Evolutionary conservation across 805 yeast genomes (phyloP).

Genomic region (Vanderwaltozyma verrucispora): DNA sequence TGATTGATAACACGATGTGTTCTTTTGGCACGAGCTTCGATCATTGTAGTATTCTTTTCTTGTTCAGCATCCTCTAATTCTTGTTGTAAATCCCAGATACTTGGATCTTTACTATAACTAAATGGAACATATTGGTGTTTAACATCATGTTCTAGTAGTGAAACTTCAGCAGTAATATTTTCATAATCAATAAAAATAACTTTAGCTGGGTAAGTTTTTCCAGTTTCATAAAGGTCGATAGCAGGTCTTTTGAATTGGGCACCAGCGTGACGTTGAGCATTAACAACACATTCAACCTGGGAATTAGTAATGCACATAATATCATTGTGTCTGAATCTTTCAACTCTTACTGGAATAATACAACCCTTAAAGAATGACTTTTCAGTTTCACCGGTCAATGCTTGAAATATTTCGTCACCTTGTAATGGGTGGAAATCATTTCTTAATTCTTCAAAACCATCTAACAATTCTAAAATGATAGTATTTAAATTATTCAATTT

Average conservation of each 20-base stretch:
- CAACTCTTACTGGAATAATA: slow-evolving; percentile 69
- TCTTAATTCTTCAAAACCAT: slow-evolving; percentile 81
- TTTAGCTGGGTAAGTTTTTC: slow-evolving; percentile 83
- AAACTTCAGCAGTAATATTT: slow-evolving; percentile 63
- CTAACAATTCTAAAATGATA: slow-evolving; percentile 57
- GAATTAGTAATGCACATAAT: slow-evolving; percentile 41
- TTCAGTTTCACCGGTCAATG: slow-evolving; percentile 79
- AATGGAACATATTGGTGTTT: slow-evolving; percentile 36
- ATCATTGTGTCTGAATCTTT: slow-evolving; percentile 33
- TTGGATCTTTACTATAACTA: slow-evolving; percentile 38
- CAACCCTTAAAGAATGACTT: slow-evolving; percentile 58
- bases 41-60: slow-evolving; percentile 42
- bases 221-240: slow-evolving; percentile 39
- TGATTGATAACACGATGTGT: slow-evolving; percentile 74
- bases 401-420: slow-evolving; percentile 67
- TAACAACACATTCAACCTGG: slow-evolving; percentile 51
- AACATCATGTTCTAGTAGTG: slow-evolving; percentile 59
- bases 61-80: slow-evolving; percentile 54
- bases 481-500: slow-evolving; percentile 27
- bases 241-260: slow-evolving; percentile 38
- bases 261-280: slow-evolving; percentile 37
- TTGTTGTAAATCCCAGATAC: slow-evolving; percentile 71
- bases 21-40: slow-evolving; percentile 55
- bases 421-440: slow-evolving; percentile 54
- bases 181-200: slow-evolving; percentile 61